Evolutionary conservation across 2,329 filamentous ascomycete species (phyloP).

Genomic region (Aureobasidium sp.): DNA sequence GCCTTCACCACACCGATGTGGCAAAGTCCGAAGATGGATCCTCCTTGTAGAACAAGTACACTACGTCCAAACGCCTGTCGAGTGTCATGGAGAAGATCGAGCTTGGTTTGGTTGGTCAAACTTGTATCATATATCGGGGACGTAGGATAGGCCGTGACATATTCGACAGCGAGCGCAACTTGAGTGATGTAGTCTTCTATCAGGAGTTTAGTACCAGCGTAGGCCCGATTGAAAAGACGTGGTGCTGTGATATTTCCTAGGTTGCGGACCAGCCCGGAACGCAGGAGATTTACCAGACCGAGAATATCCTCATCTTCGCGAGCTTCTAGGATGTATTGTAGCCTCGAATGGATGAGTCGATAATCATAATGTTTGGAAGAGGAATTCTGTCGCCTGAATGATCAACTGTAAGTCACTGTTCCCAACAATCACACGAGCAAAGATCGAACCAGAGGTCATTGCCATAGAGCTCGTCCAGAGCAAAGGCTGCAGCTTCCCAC

Average conservation of each 20-base stretch:
- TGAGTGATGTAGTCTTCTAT: conserved; percentile 87
- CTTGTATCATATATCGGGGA: conserved; percentile 23
- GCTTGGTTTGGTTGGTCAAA: conserved; percentile 66
- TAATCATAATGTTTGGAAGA: conserved; percentile 79
- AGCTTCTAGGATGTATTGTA: conserved; percentile 60
- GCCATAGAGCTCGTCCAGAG: conserved; percentile 72
- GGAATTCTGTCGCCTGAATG: conserved; percentile 67
- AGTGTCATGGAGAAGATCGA: conserved; percentile 79
- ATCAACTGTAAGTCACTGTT: neutral
- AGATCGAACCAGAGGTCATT: conserved; percentile 63
- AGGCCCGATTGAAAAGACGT: conserved; percentile 73
- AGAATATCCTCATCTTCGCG: conserved; percentile 64
- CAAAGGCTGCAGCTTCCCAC: conserved; percentile 76
- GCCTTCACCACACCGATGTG: conserved; percentile 88
- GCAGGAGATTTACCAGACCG: conserved; percentile 66
- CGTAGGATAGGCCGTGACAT: conserved; percentile 61
- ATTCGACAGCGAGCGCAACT: conserved; percentile 70
- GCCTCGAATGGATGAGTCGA: conserved; percentile 67
- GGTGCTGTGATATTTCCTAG: conserved; percentile 82
- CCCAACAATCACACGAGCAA: neutral
- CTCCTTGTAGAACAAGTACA: conserved; percentile 78
- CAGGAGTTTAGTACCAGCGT: conserved; percentile 78
- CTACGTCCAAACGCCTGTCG: conserved; percentile 81
- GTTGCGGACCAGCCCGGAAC: conserved; percentile 69
- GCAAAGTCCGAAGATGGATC: conserved; percentile 83